Evolutionary conservation across 2,329 filamentous ascomycete genomes (phyloP), one percentile per base, ranked within the genome.

Genomic region (Tolypocladium album): DNA sequence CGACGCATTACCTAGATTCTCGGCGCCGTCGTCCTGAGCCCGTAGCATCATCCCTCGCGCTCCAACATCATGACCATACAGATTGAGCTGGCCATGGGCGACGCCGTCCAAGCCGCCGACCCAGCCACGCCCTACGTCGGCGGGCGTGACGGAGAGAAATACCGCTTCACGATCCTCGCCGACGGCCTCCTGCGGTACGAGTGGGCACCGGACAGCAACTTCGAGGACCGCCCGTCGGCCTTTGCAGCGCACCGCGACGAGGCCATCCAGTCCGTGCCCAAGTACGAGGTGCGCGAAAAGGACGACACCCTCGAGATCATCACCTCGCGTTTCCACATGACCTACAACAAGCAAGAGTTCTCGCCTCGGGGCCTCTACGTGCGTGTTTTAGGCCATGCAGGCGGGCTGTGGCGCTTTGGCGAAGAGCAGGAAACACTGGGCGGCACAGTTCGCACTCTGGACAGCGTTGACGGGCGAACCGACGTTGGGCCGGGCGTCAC

Each of bases 221-320:
- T 87, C 64, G 85, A 87, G 67, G 83, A 88, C 67, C 78, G 84
- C 5, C 80, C 82, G 0, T 86, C 83, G 0, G 81, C 80, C 12
- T 84, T 87, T 66, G 85, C 84, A n/a, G 74, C 83, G 60, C 80
- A 82, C 63, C 76, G 84, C 34, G 56, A 59, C 39, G 69, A 74
- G 22, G 43, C 43, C 8, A 27, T 38, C 13, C 73, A 81, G 34
- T 70, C 76, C 1, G 60, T 62, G 1, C 76, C 79, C 0, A 67
- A 78, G 50, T 84, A 80, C 64, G 75, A 74, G 6, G 72, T 81
- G 56, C 71, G 76, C 59, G 78, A 85, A 24, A 70, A 70, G 15
- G 70, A 77, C 1, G 69, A 76, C 31, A 66, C 69, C 15, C 72
- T 87, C 11, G 78, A 85, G 65, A 84, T 87, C 62, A 77, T 79